Conservation (phyloP, 1,284 basidiomycete species). For the Termitomyces sp. region DNA sequence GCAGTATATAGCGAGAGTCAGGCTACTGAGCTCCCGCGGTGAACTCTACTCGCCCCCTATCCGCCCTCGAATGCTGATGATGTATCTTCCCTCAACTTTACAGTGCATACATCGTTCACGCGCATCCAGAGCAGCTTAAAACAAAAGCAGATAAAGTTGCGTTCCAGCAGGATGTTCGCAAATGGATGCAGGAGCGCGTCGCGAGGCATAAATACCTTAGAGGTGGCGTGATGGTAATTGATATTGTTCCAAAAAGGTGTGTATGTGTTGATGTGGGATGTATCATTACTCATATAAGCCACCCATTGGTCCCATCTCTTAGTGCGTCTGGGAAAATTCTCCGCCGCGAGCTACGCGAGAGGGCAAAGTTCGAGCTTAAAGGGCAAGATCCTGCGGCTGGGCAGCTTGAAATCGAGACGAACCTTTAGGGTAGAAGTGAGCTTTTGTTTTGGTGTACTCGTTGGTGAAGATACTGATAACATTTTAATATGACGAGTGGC, state of each 20-base stretch:
- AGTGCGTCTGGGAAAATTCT: slow-evolving; percentile 74
- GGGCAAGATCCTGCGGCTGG: slow-evolving; percentile 30
- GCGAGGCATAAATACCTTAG: slow-evolving; percentile 63
- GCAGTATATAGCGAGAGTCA: slow-evolving; percentile 56
- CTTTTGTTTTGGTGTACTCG: too few relatives aligned
- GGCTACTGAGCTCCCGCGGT: slow-evolving; percentile 77
- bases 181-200: slow-evolving; percentile 60
- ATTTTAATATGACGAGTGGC: too few relatives aligned
- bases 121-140: slow-evolving; percentile 32
- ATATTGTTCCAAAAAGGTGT: slow-evolving; percentile 65
- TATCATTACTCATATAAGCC: neutral
- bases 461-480: too few relatives aligned
- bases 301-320: neutral
- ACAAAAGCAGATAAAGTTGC: slow-evolving; percentile 30
- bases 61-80: too few relatives aligned
- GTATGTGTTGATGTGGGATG: neutral
- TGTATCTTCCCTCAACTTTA: neutral
- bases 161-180: slow-evolving; percentile 47
- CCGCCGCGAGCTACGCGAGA: slow-evolving; percentile 54
- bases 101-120: slow-evolving; percentile 70
- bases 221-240: slow-evolving; percentile 55
- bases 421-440: slow-evolving; percentile 22
- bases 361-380: slow-evolving; percentile 45
- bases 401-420: slow-evolving; percentile 20
- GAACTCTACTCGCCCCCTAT: neutral